Base-by-base conservation (phyloP, 306 rosid genomes). In the Cicer pinnatifidum region DNA sequence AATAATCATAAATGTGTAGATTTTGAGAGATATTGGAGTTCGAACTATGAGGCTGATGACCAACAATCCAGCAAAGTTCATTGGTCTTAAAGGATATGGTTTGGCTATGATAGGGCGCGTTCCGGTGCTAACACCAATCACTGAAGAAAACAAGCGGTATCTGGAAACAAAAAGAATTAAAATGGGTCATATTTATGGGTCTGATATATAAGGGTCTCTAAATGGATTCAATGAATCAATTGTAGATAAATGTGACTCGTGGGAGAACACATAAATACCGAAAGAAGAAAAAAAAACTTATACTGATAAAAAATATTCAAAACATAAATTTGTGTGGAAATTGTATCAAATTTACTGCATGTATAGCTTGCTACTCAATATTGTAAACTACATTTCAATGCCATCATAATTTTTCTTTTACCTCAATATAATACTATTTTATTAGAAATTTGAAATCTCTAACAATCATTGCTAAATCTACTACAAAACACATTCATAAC, bases 161-260 rank as follows among this genome's bases (percentile, higher is more conserved):
- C 52, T 93, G 85, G 92, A 93, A 84, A 85, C 97, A 6, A 90
- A 93, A 79, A 76, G 98, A 44, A 90, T 89, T 52, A 90, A 86
- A 69, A 90, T 93, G 97, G 97, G 96, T n/a, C 98, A 93, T 71
- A 67, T 93, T 46, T 93, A 87, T 77, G 96, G 93, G 1, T 92
- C 98, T 66, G 93, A 92, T 81, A 71, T 91, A 37, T 81, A 70
- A 40, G 88, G 84, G 16, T 82, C 85, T 40, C 66, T 86, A 35
- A 67, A 82, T 51, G 79, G 60, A 63, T 76, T 84, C 80, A 44
- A 46, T 64, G 47, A 83, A 57, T 81, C 86, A 50, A 62, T 47
- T 84, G 78, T 75, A 45, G 72, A 80, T 82, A 75, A 69, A 1
- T 20, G 15, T 45, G 82, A 76, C 51, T 63, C 46, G 3, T 46